Base-by-base conservation (phyloP, 768 basidiomycete species). In the Cytidiella melzeri region DNA sequence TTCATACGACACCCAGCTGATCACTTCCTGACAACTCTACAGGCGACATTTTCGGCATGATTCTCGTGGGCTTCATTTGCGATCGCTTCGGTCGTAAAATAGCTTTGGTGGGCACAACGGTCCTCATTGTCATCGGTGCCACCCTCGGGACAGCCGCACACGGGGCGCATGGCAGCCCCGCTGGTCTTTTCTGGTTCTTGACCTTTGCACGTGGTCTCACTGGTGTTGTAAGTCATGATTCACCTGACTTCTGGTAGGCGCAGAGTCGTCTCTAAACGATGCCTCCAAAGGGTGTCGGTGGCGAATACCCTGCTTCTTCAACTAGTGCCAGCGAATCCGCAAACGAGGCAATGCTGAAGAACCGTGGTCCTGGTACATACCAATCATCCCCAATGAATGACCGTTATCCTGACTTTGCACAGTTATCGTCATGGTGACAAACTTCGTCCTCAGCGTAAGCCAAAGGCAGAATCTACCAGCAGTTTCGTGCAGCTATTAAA, bases 361-460 rank as follows among this genome's bases (percentile, higher is more conserved):
- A 71, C 46, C 75, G 85, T 36, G 87, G 87, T 1, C 81, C 82
- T 55, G 68, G 80, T 80, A 56, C 4, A 56, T 57, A 18, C 10
- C 34, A 36, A 36, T 36, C n/a, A n/a, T n/a, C n/a, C 10, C 34
- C 34, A 36, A 18, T 36, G 34, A 36, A 51, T n/a, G 41, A 21
- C 26, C 56, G 12, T 38, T 27, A 27, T 51, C 41, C 19, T 41
- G 23, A 18, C 44, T 2, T n/a, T 20, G 11, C n/a, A 5, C 49
- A 80, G 77, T 82, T 18, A 86, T 87, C 64, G 81, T 85, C 59
- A 77, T 88, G 75, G 84, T 85, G 50, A 87, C 83, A 12, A 86
- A 87, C 63, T 76, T 84, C 43, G 80, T 83, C 43, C 71, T 85
- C 45, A 75, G 73, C 55, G 83, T 84, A 58, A 20, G 43, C 25